A percentile compares a stretch with the other conserved stretches of the same genome.
These are phyloP conservation scores for Fusarium citri DNA, from an alignment of 2,329 filamentous ascomycete species.

Conservation along the genomic window DNA sequence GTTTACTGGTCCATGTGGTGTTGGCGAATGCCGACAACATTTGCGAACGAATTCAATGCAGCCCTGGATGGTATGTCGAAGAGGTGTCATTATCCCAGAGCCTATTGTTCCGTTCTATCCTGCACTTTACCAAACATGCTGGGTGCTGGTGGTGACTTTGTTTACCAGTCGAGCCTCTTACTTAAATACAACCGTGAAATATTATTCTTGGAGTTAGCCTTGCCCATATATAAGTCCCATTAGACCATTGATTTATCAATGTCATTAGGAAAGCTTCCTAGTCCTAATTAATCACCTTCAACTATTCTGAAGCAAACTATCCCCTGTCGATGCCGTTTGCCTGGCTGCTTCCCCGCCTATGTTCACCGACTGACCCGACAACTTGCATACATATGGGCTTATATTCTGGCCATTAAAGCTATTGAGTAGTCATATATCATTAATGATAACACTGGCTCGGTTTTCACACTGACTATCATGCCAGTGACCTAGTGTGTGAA, in stretches of 20 bases:
- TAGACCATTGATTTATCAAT: neutral
- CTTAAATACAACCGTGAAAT: neutral
- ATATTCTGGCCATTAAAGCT: neutral
- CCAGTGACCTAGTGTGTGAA: neutral
- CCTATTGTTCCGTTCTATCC: neutral
- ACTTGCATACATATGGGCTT: neutral
- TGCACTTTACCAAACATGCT: neutral
- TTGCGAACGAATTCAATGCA: neutral
- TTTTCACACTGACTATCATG: neutral
- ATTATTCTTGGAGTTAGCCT: neutral
- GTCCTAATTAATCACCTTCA: neutral
- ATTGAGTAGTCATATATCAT: slow-evolving; percentile 4
- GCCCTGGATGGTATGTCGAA: neutral
- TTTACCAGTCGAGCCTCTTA: neutral
- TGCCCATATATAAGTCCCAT: neutral
- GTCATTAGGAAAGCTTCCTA: neutral
- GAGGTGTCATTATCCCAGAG: neutral
- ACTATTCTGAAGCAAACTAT: neutral
- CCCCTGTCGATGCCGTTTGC: neutral
- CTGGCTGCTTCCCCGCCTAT: neutral
- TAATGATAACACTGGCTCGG: neutral
- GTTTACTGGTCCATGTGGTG: neutral
- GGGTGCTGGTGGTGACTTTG: neutral
- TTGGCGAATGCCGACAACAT: neutral
- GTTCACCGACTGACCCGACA: neutral